Evolutionary conservation across 805 yeast genomes (phyloP), one percentile per base, ranked within the genome.

Genomic region (Saccharomycopsis babjevae): DNA sequence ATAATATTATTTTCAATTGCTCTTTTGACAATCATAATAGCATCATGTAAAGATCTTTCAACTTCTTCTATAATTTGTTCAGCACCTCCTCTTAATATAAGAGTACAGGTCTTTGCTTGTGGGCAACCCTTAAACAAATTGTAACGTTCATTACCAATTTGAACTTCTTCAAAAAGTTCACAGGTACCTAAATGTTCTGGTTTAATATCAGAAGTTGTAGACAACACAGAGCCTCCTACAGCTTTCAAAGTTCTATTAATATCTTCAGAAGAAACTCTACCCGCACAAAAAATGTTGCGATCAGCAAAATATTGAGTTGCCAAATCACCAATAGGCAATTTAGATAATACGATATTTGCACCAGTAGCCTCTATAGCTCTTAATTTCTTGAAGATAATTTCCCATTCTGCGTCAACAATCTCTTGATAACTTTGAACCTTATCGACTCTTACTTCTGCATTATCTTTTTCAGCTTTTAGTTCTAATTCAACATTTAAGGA

Each of bases 291-390:
- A 58, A 94, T 87, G 71, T 88, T 83, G 72, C 98, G 81, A 74
- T 94, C 99, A 40, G 99, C 99, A 74, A 94, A 94, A 74, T 81
- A 94, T 76, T 94, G 99, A 8, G 99, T 94, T n/a, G 99, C 99
- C 72, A 94, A 80, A 74, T 94, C 99, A 66, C 99, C 99, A 71
- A 94, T 94, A 60, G 99, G 99, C 68, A 94, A 79, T 72, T 91
- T 91, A 18, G 97, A 92, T 64, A 94, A 81, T 50, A 94, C 97
- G 61, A 94, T 89, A 70, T 89, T 85, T 39, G 97, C 97, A 30
- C 98, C 98, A 2, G 96, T 80, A 30, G 79, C 80, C 67, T 83
- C 86, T 66, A 94, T 87, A 58, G 89, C 86, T 69, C 89, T 87
- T 67, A 94, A 81, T 75, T 94, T 94, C 70, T 86, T 82, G 68